Percentiles rank a stretch among this genome's conserved stretches.
phyloP scores from a whole-genome alignment of 2,329 filamentous ascomycete species.

The Aspergillus quadricinctus region DNA sequence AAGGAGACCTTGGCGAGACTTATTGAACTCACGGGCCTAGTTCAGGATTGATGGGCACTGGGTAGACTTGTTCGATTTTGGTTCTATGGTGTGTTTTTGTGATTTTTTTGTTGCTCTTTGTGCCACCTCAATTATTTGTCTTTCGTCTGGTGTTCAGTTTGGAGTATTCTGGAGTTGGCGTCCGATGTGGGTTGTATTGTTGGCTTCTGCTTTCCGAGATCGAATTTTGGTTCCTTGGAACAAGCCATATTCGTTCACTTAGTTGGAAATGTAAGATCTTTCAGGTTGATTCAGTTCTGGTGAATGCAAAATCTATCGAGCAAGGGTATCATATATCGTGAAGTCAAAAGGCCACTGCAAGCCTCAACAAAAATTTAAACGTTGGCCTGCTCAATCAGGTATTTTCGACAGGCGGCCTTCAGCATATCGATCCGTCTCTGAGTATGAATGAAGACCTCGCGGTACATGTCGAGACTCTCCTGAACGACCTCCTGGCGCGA shows the following conservation, averaged over 20 bases:
- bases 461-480: slow-evolving; percentile 82
- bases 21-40: not conserved
- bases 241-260: not conserved
- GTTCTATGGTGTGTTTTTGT: not conserved
- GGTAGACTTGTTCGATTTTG: not conserved
- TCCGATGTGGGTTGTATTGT: not conserved
- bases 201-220: not conserved
- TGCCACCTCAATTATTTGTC: not conserved
- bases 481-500: slow-evolving; percentile 70
- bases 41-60: not conserved
- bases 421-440: slow-evolving; percentile 66
- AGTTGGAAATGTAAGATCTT: not conserved
- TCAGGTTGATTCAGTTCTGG: not conserved
- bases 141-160: not conserved
- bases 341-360: not conserved
- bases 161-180: not conserved
- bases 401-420: slow-evolving; percentile 56
- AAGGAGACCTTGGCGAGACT: not conserved
- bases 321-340: slow-evolving; percentile 6
- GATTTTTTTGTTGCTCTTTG: not conserved
- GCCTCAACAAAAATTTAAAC: slow-evolving; percentile 9
- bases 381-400: slow-evolving; percentile 43
- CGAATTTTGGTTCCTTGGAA: not conserved
- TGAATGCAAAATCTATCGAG: not conserved
- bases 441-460: slow-evolving; percentile 78